Base-by-base conservation (phyloP, 257 asterid species). In the Cruciata laevipes region DNA sequence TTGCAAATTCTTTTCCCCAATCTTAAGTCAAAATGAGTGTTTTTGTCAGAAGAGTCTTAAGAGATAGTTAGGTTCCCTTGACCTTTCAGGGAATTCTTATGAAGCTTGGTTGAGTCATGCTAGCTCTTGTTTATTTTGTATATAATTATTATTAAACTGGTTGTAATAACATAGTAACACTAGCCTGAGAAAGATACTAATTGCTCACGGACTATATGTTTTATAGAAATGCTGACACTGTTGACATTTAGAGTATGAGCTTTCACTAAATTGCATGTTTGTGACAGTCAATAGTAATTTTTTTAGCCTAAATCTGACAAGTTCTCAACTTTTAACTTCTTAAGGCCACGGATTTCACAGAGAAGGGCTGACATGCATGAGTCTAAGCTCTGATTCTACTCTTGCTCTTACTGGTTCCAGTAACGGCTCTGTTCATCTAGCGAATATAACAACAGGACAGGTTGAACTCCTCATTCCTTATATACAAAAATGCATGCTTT, bases 351-450 rank as follows among this genome's bases (percentile, higher is more conserved):
- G 87, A 0, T 93, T 90, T 79, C 99, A 90, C 77, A 80, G 80
- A 9, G 81, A 80, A 71, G 96, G 96, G n/a, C 78, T 93, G 73
- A 90, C 95, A 18, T 90, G 97, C 84, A 76, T 90, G 88, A 75
- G 92, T 44, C 73, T 88, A 75, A 90, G 70, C 78, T 79, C 95
- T 42, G 96, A 93, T 80, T 86, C 99, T 59, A 58, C 82, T 56
- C 87, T 90, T 70, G 97, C 82, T 56, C 87, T 93, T 67, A 84
- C 89, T 62, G 99, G 99, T 49, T 86, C 99, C 11, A 80, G 69
- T 25, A 95, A 90, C 77, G 83, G 90, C 63, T 83, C 96, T 47
- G 84, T 77, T 79, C 91, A 85, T 73, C 77, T 84, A 67, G 95
- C 87, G 67, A 86, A 88, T 75, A 83, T 90, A 82, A 75, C 86